Percentiles rank a stretch among this genome's conserved stretches.
phyloP scores from a whole-genome alignment of 2,329 filamentous ascomycete species.

The Trichocomaceae sp. region DNA sequence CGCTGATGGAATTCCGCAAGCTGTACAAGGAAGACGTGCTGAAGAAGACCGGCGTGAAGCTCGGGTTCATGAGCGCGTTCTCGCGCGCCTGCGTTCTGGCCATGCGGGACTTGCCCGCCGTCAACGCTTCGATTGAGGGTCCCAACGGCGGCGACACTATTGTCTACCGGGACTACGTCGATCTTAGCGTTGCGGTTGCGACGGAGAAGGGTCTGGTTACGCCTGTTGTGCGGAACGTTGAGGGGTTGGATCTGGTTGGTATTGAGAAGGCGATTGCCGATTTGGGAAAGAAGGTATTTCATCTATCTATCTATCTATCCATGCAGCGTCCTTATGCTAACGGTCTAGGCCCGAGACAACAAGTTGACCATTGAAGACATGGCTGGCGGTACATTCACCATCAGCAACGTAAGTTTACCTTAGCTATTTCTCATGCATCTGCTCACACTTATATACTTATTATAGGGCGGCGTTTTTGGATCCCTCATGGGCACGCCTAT shows the following conservation, averaged over 20 bases:
- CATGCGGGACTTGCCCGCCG: conserved; percentile 87
- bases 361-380: conserved; percentile 99
- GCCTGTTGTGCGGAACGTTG: conserved; percentile 88
- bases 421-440: neutral
- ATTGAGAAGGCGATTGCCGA: conserved; percentile 92
- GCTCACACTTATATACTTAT: conserved; percentile 18
- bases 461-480: conserved; percentile 78
- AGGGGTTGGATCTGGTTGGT: conserved; percentile 75
- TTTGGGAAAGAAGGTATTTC: conserved; percentile 78
- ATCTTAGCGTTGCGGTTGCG: conserved; percentile 93
- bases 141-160: conserved; percentile 94
- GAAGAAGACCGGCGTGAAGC: conserved; percentile 94
- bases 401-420: conserved; percentile 63
- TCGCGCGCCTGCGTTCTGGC: conserved; percentile 82
- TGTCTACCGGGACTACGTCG: conserved; percentile 96
- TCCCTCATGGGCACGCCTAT: conserved; percentile 97
- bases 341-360: conserved; percentile 85
- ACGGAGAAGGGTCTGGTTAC: conserved; percentile 97
- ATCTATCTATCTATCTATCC: too few species aligned
- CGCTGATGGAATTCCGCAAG: conserved; percentile 93
- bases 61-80: conserved; percentile 99
- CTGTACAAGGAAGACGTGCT: conserved; percentile 93
- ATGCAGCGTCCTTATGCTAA: too few species aligned
- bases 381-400: conserved; percentile 96
- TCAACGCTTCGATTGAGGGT: conserved; percentile 96